Evolutionary conservation across 768 basidiomycete genomes (phyloP).

Genomic region (Psilocybe tampanensis): DNA sequence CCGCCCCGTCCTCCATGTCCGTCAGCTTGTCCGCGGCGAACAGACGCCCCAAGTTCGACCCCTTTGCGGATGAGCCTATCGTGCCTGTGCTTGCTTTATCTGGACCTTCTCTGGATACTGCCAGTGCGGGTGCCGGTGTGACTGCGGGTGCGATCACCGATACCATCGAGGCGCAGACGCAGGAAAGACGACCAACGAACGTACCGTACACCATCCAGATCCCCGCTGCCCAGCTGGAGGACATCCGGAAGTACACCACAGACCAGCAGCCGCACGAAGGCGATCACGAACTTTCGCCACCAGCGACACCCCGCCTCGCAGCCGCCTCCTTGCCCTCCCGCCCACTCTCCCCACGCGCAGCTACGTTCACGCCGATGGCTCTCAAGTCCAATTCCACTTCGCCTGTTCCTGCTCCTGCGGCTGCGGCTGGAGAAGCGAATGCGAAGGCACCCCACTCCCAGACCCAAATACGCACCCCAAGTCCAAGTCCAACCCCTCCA

Average conservation of each 20-base stretch:
- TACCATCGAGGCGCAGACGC: background rate
- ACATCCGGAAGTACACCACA: constrained; percentile 23
- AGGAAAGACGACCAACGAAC: background rate
- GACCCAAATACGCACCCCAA: background rate
- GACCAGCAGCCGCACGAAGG: too few relatives aligned
- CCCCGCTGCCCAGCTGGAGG: constrained; percentile 23
- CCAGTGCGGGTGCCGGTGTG: background rate
- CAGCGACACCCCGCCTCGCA: constrained; percentile 13
- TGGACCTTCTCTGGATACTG: background rate
- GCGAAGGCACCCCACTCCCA: constrained; percentile 7
- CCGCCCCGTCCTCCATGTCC: constrained; percentile 17
- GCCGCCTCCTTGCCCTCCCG: constrained; percentile 2
- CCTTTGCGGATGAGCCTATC: constrained; percentile 35
- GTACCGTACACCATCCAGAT: constrained; percentile 30
- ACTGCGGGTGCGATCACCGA: background rate
- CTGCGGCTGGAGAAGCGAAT: background rate
- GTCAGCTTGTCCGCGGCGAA: too few relatives aligned
- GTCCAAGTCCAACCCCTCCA: background rate
- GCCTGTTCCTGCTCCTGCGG: constrained; percentile 1
- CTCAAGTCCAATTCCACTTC: background rate
- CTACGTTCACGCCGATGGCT: constrained; percentile 5
- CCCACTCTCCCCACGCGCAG: constrained; percentile 8
- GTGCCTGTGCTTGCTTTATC: background rate
- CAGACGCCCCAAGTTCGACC: constrained; percentile 31
- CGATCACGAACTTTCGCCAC: constrained; percentile 6